Conservation (phyloP, 2,329 filamentous ascomycete genomes). For the Chaetomiaceae sp. region DNA sequence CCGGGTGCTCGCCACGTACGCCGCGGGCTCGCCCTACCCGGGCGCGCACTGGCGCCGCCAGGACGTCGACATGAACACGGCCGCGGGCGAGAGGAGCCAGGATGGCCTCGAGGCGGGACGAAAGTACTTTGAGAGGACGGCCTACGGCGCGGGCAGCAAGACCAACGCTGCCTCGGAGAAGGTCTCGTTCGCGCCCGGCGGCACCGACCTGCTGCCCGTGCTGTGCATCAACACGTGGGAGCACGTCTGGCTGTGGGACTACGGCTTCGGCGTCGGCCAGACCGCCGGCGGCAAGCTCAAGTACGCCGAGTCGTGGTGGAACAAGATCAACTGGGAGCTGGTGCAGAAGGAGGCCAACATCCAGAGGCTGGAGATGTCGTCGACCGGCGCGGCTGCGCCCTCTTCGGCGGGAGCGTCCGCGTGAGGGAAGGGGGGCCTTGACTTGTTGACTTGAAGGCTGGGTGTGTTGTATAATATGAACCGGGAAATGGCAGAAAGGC, state of each 20-base stretch:
- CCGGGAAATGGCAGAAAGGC: conserved; percentile 5
- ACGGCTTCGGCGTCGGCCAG: conserved; percentile 53
- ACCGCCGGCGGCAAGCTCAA: conserved; percentile 63
- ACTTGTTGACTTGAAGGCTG: neutral
- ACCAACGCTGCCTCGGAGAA: conserved; percentile 14
- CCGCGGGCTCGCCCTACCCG: conserved; percentile 83
- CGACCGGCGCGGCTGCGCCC: neutral
- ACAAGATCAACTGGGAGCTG: conserved; percentile 75
- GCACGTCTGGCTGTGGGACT: conserved; percentile 86
- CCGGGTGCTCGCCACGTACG: conserved; percentile 81
- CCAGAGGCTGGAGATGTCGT: conserved; percentile 12
- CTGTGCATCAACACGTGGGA: conserved; percentile 96
- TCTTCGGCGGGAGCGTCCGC: neutral
- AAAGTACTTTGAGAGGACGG: conserved; percentile 15
- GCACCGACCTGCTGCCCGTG: conserved; percentile 66
- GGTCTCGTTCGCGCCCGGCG: conserved; percentile 50
- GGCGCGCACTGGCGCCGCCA: conserved; percentile 77
- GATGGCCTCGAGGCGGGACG: conserved; percentile 32
- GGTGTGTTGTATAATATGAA: conserved; percentile 14
- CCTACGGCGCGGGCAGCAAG: conserved; percentile 14
- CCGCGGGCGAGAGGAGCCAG: conserved; percentile 37
- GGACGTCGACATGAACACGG: conserved; percentile 64
- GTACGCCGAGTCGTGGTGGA: conserved; percentile 82
- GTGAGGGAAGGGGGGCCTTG: neutral
- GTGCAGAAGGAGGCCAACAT: conserved; percentile 48